Percentiles rank a stretch among this genome's conserved stretches.
Conservation (phyloP, 2,329 filamentous ascomycete genomes). For the Colletotrichum melonis region DNA sequence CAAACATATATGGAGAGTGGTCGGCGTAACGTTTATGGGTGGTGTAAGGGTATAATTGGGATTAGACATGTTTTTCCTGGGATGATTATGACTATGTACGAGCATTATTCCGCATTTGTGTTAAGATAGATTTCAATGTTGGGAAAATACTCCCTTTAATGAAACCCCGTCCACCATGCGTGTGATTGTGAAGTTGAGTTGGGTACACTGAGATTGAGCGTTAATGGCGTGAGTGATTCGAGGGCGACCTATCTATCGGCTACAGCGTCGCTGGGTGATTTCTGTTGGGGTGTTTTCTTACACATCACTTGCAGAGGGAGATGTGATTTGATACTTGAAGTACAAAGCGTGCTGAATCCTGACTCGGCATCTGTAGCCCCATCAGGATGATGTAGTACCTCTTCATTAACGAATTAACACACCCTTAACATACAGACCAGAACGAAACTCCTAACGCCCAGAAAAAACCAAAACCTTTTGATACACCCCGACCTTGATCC, state of each 20-base stretch:
- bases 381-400: too few species aligned
- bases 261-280: too few species aligned
- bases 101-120: constrained; percentile 28
- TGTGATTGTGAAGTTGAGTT: neutral
- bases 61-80: constrained; percentile 13
- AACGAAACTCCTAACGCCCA: too few species aligned
- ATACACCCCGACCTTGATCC: too few species aligned
- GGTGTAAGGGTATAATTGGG: constrained; percentile 15
- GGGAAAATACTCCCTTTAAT: constrained; percentile 20
- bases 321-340: neutral
- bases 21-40: constrained; percentile 1
- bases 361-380: too few species aligned
- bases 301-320: neutral
- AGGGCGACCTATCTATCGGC: too few species aligned
- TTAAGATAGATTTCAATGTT: constrained; percentile 27
- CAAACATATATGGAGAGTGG: constrained; percentile 22
- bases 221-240: neutral
- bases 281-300: too few species aligned
- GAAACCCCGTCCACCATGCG: neutral
- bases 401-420: too few species aligned
- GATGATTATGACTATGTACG: constrained; percentile 35
- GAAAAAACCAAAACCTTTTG: too few species aligned
- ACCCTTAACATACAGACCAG: too few species aligned
- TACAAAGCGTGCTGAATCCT: too few species aligned
- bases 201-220: neutral